These are phyloP conservation scores for Venturiaceae sp. DNA, from an alignment of 2,329 filamentous ascomycete species.

Conservation along the genomic window DNA sequence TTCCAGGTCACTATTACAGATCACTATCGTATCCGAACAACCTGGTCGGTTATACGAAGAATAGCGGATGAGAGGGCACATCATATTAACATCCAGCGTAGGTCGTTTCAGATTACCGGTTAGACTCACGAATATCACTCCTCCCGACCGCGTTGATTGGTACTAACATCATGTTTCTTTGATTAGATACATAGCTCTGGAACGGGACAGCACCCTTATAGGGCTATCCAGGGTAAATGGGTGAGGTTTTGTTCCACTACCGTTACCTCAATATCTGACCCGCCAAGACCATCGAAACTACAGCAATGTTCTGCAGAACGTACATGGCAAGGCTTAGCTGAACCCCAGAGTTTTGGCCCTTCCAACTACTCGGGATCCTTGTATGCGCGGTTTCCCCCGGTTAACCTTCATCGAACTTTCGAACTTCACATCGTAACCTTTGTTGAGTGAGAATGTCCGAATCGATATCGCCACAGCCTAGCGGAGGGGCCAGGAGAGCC, in stretches of 20 bases:
- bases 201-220: neutral
- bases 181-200: neutral
- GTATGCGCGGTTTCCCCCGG: neutral
- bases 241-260: neutral
- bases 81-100: neutral
- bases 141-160: neutral
- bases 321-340: neutral
- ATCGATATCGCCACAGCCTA: neutral
- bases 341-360: neutral
- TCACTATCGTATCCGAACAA: neutral
- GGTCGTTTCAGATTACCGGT: neutral
- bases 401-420: neutral
- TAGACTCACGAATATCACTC: neutral
- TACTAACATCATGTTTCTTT: neutral
- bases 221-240: neutral
- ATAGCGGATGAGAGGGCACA: neutral
- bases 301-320: neutral
- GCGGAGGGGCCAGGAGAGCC: neutral
- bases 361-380: neutral
- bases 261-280: neutral
- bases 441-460: neutral
- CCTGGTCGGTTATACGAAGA: neutral
- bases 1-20: no score
- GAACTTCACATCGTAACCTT: neutral
- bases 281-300: neutral